Base-by-base conservation (phyloP, 176 grass and related monocot genomes). In the Bonia amplexicaulis region DNA sequence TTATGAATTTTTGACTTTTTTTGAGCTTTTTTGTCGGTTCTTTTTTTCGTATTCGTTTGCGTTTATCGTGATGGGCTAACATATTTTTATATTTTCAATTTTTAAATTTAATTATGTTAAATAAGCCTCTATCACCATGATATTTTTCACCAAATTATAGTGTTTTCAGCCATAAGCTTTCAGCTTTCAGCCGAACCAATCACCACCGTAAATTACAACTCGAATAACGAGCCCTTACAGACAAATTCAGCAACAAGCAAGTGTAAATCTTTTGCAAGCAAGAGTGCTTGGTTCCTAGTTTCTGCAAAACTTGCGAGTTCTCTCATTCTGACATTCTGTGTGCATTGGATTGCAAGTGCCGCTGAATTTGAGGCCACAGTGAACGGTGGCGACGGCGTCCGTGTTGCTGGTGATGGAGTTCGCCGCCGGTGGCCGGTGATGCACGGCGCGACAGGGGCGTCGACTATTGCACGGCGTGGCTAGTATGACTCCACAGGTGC, bases 151-250 rank as follows among this genome's bases (percentile, higher is more conserved):
- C n/a, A n/a, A n/a, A n/a, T n/a, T n/a, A n/a, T n/a, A n/a, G n/a
- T n/a, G n/a, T n/a, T n/a, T n/a, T n/a, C n/a, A n/a, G n/a, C n/a
- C n/a, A n/a, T n/a, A n/a, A n/a, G n/a, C n/a, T n/a, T n/a, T n/a
- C n/a, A n/a, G n/a, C n/a, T n/a, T n/a, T n/a, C n/a, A n/a, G n/a
- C n/a, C n/a, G n/a, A n/a, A n/a, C n/a, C n/a, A n/a, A n/a, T n/a
- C n/a, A n/a, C n/a, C n/a, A n/a, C n/a, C n/a, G n/a, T 85, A 83
- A 78, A 78, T 83, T 83, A 4, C 23, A 15, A 45, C 15, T 63
- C 8, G 25, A 86, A 66, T 77, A 81, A 82, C 6, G 25, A 81
- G 12, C 8, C 67, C 9, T 68, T 12, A 66, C 54, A 57, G 20
- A 14, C 51, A 22, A 77, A 27, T 52, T 6, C 42, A 70, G 4